Percentiles rank a stretch among this genome's conserved stretches.
These are phyloP conservation scores for Deuterostichococcus epilithicus DNA, from an alignment of 139 green algal genomes.

Conservation along the genomic window DNA sequence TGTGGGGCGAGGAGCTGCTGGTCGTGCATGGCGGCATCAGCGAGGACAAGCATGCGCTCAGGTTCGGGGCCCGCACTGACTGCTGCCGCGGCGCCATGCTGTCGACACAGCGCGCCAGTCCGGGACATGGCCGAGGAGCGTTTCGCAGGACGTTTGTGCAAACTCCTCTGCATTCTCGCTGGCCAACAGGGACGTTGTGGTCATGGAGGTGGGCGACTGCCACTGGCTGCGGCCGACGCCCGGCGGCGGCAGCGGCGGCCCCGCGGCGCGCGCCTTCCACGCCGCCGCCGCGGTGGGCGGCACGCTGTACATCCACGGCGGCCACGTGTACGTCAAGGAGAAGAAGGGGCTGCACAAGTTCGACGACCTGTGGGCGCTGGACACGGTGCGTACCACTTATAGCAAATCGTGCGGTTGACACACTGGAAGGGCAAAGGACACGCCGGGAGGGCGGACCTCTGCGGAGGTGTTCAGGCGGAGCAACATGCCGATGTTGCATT, in stretches of 20 bases:
- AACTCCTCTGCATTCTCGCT: neutral
- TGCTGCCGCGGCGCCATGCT: no score
- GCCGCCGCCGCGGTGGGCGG: slow-evolving; percentile 36
- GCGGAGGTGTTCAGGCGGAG: neutral
- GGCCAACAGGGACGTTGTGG: slow-evolving; percentile 21
- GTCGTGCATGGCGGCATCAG: slow-evolving; percentile 25
- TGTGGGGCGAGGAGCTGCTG: slow-evolving; percentile 24
- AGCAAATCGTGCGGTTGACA: neutral
- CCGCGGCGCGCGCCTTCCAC: slow-evolving; percentile 63
- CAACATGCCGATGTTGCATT: neutral
- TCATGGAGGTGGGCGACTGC: slow-evolving; percentile 27
- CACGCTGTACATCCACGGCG: slow-evolving; percentile 60
- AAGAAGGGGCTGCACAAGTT: slow-evolving; percentile 63
- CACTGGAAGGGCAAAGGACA: no score
- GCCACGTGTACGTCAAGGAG: slow-evolving; percentile 55
- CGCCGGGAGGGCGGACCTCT: no score
- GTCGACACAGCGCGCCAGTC: neutral
- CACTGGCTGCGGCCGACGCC: slow-evolving; percentile 31
- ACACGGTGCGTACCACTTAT: slow-evolving; percentile 43
- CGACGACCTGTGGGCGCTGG: slow-evolving; percentile 69
- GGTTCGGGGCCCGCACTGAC: neutral
- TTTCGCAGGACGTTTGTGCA: no score
- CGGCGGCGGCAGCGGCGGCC: slow-evolving; percentile 12
- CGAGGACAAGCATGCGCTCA: slow-evolving; percentile 20
- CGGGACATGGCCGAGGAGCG: no score